Conservation (phyloP, 164 flowering plant species). For the Protea cynaroides region DNA sequence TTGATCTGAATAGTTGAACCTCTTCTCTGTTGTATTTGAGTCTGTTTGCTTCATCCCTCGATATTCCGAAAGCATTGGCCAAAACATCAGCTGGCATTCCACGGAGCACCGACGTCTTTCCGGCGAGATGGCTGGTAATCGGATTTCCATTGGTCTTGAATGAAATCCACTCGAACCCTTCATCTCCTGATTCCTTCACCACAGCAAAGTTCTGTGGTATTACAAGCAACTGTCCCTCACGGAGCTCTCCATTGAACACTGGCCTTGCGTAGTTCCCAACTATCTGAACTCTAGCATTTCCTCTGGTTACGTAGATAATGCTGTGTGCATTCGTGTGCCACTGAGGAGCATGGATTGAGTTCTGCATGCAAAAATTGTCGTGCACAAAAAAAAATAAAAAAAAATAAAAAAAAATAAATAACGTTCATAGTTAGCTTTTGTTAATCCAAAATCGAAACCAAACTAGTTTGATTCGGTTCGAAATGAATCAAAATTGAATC, state of each 20-base stretch:
- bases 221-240: conserved; percentile 37
- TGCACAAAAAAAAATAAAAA: no score
- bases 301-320: conserved; percentile 39
- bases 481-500: no score
- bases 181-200: conserved; percentile 31
- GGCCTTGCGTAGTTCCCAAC: conserved; percentile 31
- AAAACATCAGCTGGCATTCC: conserved; percentile 44
- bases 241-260: conserved; percentile 36
- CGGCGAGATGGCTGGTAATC: conserved; percentile 36
- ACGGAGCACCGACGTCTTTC: conserved; percentile 36
- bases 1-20: conserved; percentile 23
- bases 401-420: no score
- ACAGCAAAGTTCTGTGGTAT: conserved; percentile 50
- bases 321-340: conserved; percentile 51
- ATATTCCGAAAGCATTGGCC: conserved; percentile 30
- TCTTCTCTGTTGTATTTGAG: conserved; percentile 40
- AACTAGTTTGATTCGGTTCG: no score
- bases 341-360: conserved; percentile 49
- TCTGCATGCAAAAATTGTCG: no score
- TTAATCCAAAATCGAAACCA: no score
- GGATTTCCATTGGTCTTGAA: conserved; percentile 55
- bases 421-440: no score
- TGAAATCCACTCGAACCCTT: conserved; percentile 45
- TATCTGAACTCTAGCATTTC: conserved; percentile 40
- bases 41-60: conserved; percentile 34